Evolutionary conservation across 139 green algal genomes (phyloP).

Genomic region (Nannochloris sp.): DNA sequence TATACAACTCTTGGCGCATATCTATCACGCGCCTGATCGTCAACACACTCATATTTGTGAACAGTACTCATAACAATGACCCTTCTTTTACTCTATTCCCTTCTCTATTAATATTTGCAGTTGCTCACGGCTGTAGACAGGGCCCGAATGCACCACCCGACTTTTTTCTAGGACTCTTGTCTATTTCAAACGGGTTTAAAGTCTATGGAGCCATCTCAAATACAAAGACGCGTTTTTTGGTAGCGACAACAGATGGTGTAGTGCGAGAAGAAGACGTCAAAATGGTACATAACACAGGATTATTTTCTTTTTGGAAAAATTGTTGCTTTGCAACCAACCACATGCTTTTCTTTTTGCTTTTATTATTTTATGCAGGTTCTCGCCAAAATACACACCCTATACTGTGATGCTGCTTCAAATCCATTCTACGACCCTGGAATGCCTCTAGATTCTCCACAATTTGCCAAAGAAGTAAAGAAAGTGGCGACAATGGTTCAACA

Average conservation of each 20-base stretch:
- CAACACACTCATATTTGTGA: no score
- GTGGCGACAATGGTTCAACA: slow-evolving; percentile 15
- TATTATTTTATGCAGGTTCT: not conserved
- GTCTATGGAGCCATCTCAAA: not conserved
- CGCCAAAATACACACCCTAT: slow-evolving; percentile 42
- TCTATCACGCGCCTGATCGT: no score
- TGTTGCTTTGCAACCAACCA: no score
- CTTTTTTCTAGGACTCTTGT: slow-evolving; percentile 1
- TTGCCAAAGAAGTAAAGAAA: not conserved
- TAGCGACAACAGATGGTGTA: slow-evolving; percentile 56
- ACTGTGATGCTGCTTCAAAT: slow-evolving; percentile 74
- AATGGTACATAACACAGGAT: no score
- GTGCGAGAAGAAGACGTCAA: slow-evolving; percentile 38
- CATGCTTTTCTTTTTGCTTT: no score
- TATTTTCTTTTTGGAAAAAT: no score
- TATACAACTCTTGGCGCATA: no score
- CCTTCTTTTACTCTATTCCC: not conserved
- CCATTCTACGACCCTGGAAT: slow-evolving; percentile 60
- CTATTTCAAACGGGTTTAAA: not conserved
- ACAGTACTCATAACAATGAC: not conserved
- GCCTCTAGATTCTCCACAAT: not conserved
- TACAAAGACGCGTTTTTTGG: not conserved
- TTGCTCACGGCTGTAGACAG: not conserved
- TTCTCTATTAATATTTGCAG: not conserved
- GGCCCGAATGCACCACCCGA: not conserved